These are phyloP conservation scores for Discostella stelligeroides DNA, from an alignment of 108 stramenopile genomes.

Conservation along the genomic window DNA sequence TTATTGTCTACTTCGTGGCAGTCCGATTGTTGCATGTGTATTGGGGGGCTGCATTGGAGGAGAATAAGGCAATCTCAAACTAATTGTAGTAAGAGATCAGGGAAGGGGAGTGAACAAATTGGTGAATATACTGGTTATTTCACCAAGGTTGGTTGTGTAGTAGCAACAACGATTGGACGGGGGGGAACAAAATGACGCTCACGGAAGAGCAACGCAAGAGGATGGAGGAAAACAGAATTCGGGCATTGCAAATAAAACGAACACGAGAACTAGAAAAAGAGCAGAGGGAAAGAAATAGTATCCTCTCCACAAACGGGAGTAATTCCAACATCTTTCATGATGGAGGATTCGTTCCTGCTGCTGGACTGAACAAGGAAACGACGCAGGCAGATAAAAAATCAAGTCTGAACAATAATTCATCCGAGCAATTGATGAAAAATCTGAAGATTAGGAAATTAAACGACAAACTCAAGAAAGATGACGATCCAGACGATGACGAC, in stretches of 20 bases:
- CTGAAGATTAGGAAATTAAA: background rate
- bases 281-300: conserved; percentile 7
- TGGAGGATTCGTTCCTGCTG: conserved; percentile 23
- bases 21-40: conserved; percentile 75
- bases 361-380: conserved; percentile 10
- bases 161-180: too few relatives aligned
- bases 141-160: too few relatives aligned
- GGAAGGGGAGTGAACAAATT: background rate
- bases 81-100: conserved; percentile 6
- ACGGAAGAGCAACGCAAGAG: conserved; percentile 78
- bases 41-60: conserved; percentile 55
- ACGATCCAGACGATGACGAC: conserved; percentile 9
- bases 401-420: conserved; percentile 16
- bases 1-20: conserved; percentile 72
- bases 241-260: conserved; percentile 69
- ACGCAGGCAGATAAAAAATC: background rate
- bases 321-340: background rate
- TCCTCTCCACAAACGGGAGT: background rate
- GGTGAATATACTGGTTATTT: too few relatives aligned
- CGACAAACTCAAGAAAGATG: conserved; percentile 2
- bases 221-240: conserved; percentile 72
- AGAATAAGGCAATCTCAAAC: conserved; percentile 39
- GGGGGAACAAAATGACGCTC: conserved; percentile 44
- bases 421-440: conserved; percentile 7
- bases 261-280: conserved; percentile 45